Evolutionary conservation across 2,329 filamentous ascomycete species (phyloP), one percentile per base, ranked within the genome.

Genomic region (Tolypocladium guangdongense): DNA sequence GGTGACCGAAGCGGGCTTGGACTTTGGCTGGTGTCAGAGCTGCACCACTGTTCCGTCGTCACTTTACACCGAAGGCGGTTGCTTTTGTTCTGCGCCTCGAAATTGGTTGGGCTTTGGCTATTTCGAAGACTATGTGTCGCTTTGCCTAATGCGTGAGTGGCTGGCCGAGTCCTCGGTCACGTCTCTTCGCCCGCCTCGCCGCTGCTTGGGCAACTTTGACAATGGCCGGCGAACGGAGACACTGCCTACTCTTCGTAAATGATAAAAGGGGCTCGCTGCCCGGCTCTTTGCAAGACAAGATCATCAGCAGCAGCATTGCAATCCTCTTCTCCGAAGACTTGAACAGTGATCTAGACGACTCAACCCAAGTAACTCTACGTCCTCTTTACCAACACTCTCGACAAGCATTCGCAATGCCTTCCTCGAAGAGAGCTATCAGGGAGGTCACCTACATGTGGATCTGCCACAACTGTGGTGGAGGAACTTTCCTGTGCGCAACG

Each of bases 401-500:
- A 36, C 24, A 24, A 20, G 37, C n/a, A 18, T 30, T 16, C 38
- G 10, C 18, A 27, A 54, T 50, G 49, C 52, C 47, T n/a, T 38
- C 38, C 18, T 50, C 52, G 16, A 49, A 37, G 53, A 33, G 22
- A 18, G 22, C 38, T 14, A 22, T 16, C 11, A 30, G 30, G 14
- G 33, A 49, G 33, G n/a, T 27, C 30, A 11, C 37, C 11, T 53
- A 57, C 53, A 51, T 52, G 47, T 57, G 55, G 55, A 49, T 16
- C 16, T 57, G 55, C 49, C 55, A 57, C 27, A 38, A 35, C 14
- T 55, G 53, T 33, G 55, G 53, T 16, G 55, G 48, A 36, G 55
- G 55, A 16, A 43, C 47, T 4, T 55, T 54, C 32, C 22, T 50
- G 10, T 47, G 50, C 46, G 38, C 43, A 20, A 56, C 51, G 14